phyloP scores from a whole-genome alignment of 2,329 filamentous ascomycete species.

The Cordyceps militaris region DNA sequence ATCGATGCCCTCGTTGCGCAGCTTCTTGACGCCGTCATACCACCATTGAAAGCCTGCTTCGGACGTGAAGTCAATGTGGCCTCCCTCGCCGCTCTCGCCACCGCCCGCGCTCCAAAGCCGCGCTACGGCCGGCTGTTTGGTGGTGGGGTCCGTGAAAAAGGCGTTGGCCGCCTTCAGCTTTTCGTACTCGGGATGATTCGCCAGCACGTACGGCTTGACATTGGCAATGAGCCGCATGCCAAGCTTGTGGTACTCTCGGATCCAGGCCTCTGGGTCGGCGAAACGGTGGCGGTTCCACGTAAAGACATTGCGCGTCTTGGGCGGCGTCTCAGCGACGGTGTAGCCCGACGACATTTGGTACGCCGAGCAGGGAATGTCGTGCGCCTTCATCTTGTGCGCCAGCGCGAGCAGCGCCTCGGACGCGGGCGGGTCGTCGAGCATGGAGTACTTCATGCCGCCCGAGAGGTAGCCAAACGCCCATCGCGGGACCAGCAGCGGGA shows the following conservation, averaged over 20 bases:
- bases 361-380: constrained; percentile 63
- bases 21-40: constrained; percentile 57
- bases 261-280: constrained; percentile 58
- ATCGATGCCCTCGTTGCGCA: constrained; percentile 59
- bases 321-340: constrained; percentile 57
- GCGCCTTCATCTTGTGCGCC: constrained; percentile 51
- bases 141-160: constrained; percentile 55
- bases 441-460: constrained; percentile 51
- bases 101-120: constrained; percentile 67
- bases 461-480: constrained; percentile 70
- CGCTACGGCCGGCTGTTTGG: constrained; percentile 46
- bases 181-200: constrained; percentile 58
- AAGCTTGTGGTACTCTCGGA: constrained; percentile 52
- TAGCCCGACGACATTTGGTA: constrained; percentile 70
- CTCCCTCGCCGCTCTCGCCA: constrained; percentile 61
- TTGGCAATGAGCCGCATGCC: constrained; percentile 65
- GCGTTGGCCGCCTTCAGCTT: constrained; percentile 51
- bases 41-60: constrained; percentile 62
- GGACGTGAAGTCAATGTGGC: constrained; percentile 68
- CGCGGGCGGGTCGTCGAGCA: constrained; percentile 44
- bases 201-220: constrained; percentile 65
- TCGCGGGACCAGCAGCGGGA: constrained; percentile 59
- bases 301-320: constrained; percentile 66
- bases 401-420: constrained; percentile 55
- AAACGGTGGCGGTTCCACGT: constrained; percentile 66